Base-by-base conservation (phyloP, 805 yeast species). In the Metschnikowia shivogae region DNA sequence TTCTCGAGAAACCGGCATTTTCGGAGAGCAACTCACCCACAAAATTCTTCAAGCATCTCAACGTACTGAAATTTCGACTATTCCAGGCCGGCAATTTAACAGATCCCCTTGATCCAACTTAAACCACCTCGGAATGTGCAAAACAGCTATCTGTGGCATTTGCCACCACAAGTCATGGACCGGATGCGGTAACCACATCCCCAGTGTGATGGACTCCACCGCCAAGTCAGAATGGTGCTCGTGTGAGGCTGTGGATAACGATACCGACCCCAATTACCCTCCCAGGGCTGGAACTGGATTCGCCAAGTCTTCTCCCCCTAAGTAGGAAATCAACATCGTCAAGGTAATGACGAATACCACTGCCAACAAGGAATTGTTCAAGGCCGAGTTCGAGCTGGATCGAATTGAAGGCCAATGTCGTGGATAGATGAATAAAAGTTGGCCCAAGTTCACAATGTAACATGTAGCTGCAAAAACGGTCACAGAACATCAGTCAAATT, bases 271-370 rank as follows among this genome's bases (percentile, higher is more conserved):
- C 14, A 44, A 37, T 24, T 80, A 67, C 53, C 86, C 86, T 20
- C 86, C 86, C 45, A 72, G 59, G 55, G 84, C 85, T 1, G 80
- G 83, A n/a, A 77, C 83, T 12, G 86, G 86, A 1, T 71, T 72
- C 45, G 77, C 78, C 19, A 62, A 60, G 38, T 30, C 41, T 32
- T 32, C 31, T 34, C 39, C 40, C 11, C 42, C 39, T 7, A 34
- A 37, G 13, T 36, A 38, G 24, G 14, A n/a, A 4, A 39, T 9
- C 11, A 13, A 32, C 20, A 9, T 9, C 11, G 19, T 6, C 5
- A 29, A 29, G 13, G 31, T 5, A 29, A 12, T 29, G 6, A 7
- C 5, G 13, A 5, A 12, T 5, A 12, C 12, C 13, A 29, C 12
- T 29, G 12, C 5, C 13, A n/a, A 29, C 12, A 11, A 5, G 31